These are phyloP conservation scores for Exsudoporus floridanus DNA, from an alignment of 1,284 basidiomycete genomes.

Conservation along the genomic window DNA sequence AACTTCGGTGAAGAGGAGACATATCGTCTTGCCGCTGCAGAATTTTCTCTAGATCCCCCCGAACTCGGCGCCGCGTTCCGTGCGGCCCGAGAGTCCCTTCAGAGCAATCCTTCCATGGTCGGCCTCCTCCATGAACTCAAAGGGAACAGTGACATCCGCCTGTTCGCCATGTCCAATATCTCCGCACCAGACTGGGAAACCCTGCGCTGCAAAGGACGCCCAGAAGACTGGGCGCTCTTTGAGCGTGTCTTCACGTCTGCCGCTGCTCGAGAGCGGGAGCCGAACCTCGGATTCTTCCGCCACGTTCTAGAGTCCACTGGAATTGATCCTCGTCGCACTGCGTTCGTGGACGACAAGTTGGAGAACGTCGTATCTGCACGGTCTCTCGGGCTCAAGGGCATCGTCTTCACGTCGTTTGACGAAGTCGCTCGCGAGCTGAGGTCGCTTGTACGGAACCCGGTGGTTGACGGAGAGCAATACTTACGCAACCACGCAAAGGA, in stretches of 20 bases:
- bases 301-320: slow-evolving; percentile 21
- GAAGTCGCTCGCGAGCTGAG: slow-evolving; percentile 17
- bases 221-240: slow-evolving; percentile 26
- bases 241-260: slow-evolving; percentile 26
- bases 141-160: neutral
- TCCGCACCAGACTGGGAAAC: slow-evolving; percentile 25
- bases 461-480: slow-evolving; percentile 18
- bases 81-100: slow-evolving; percentile 12
- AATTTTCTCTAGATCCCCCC: slow-evolving; percentile 21
- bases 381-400: slow-evolving; percentile 25
- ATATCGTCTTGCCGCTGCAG: slow-evolving; percentile 7
- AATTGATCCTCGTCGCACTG: slow-evolving; percentile 22
- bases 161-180: slow-evolving; percentile 29
- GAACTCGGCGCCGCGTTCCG: slow-evolving; percentile 13
- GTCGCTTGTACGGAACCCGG: slow-evolving; percentile 21
- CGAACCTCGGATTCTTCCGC: slow-evolving; percentile 24
- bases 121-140: slow-evolving; percentile 18
- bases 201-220: slow-evolving; percentile 9
- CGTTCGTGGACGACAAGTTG: slow-evolving; percentile 24
- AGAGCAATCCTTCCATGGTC: slow-evolving; percentile 15
- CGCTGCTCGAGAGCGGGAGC: slow-evolving; percentile 21
- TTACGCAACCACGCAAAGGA: slow-evolving; percentile 14
- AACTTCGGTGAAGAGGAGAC: slow-evolving; percentile 18
- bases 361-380: slow-evolving; percentile 24
- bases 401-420: slow-evolving; percentile 22